These are phyloP conservation scores for Boletales sp. DNA, from an alignment of 768 basidiomycete species.

Conservation along the genomic window DNA sequence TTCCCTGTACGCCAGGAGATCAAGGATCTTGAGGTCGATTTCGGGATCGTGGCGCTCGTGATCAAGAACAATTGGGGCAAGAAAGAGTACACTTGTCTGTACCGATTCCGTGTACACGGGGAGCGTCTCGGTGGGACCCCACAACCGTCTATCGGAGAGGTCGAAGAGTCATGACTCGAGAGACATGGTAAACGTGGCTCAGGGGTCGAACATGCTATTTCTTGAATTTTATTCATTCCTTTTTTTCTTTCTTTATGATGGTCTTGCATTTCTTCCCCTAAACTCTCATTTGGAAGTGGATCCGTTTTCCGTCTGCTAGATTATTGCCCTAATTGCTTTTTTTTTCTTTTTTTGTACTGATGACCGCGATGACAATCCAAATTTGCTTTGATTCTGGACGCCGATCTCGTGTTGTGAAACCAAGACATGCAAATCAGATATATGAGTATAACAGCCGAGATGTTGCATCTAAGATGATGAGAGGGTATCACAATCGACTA, in stretches of 20 bases:
- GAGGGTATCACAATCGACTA: slow-evolving; percentile 7
- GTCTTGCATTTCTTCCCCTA: too few species aligned
- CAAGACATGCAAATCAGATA: background rate
- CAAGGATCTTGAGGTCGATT: slow-evolving; percentile 68
- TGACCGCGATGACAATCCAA: slow-evolving; percentile 21
- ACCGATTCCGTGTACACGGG: slow-evolving; percentile 80
- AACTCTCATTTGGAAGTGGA: too few species aligned
- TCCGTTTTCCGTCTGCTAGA: slow-evolving; percentile 1
- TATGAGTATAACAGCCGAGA: background rate
- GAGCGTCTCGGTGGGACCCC: slow-evolving; percentile 44
- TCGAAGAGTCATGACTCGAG: slow-evolving; percentile 14
- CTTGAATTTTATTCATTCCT: background rate
- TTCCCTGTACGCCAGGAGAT: slow-evolving; percentile 73
- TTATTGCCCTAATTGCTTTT: slow-evolving; percentile 3
- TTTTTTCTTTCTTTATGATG: background rate
- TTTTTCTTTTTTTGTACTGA: slow-evolving; percentile 17
- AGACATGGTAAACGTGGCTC: background rate
- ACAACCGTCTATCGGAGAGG: slow-evolving; percentile 30
- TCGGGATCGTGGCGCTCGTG: slow-evolving; percentile 78
- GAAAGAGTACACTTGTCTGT: slow-evolving; percentile 83
- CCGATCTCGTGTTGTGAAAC: background rate
- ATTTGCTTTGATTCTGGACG: background rate
- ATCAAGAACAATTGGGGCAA: slow-evolving; percentile 87
- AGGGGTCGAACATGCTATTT: slow-evolving; percentile 11
- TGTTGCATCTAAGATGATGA: background rate